Evolutionary conservation across 1,284 basidiomycete species (phyloP), one percentile per base, ranked within the genome.

Genomic region (Cronartium ribicola): DNA sequence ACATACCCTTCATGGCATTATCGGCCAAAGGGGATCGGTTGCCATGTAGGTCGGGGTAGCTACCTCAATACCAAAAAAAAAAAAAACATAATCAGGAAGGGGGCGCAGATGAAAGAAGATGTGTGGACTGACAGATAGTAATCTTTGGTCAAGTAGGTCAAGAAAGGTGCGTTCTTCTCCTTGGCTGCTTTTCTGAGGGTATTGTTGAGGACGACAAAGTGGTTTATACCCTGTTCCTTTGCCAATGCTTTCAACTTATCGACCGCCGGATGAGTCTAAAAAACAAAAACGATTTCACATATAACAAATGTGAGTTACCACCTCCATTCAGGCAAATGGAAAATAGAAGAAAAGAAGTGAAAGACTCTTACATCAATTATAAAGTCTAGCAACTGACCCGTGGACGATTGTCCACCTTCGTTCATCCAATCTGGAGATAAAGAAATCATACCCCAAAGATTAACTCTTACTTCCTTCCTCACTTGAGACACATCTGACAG

Each of bases 11-110:
- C 94, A 98, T 97, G 70, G 87, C 87, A 36, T 90, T 86, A 81
- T 98, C 96, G 0, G 95, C 95, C 63, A 98, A 88, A 0, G 95
- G 96, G 0, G 94, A 97, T 76, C 95, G 87, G 82, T 98, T 98
- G 43, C 94, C 92, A 90, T 79, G 57, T 43, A 59, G 60, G 44
- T 76, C n/a, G 61, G 76, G 48, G 51, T 55, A 76, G 40, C 62
- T 63, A n/a, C 11, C n/a, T 46, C 48, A 51, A 17, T 51, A 17
- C 22, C 22, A 17, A 43, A 37, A 10, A 62, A 43, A 37, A 10
- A 62, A 74, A 61, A 29, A n/a, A 62, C 20, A 51, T 8, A 41
- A 2, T 48, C 36, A 59, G 41, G 48, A 20, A 5, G 22, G 13
- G 11, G 6, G 37, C 8, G 41, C 4, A 48, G 62, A 36, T 7